phyloP scores from a whole-genome alignment of 2,329 filamentous ascomycete genomes.

The Xylariaceae sp. region DNA sequence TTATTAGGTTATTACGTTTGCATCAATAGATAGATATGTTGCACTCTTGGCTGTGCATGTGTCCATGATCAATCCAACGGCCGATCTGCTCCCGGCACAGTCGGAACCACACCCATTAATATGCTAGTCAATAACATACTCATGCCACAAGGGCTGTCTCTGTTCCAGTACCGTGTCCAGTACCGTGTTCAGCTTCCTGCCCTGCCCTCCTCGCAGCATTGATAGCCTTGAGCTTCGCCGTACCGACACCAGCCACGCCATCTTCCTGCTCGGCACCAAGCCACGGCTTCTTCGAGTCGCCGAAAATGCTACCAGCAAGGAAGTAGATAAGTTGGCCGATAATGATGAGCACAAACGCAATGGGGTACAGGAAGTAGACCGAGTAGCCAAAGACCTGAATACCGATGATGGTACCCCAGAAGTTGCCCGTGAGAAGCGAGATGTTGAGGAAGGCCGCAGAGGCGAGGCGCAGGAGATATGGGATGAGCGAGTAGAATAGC shows the following conservation, averaged over 20 bases:
- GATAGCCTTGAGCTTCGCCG: conserved; percentile 74
- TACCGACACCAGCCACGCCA: conserved; percentile 78
- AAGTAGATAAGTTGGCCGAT: conserved; percentile 86
- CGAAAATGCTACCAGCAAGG: conserved; percentile 74
- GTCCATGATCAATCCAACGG: no score
- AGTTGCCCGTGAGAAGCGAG: conserved; percentile 87
- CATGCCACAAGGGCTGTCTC: no score
- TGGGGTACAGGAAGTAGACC: conserved; percentile 89
- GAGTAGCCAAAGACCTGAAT: conserved; percentile 76
- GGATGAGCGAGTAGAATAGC: conserved; percentile 85
- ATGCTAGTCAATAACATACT: no score
- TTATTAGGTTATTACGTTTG: no score
- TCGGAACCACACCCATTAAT: no score
- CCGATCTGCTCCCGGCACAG: no score
- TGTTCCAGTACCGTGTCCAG: no score
- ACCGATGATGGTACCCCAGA: conserved; percentile 95
- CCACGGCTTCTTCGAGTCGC: conserved; percentile 94
- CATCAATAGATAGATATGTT: no score
- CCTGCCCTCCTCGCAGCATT: conserved; percentile 50
- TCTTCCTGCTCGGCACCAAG: conserved; percentile 80
- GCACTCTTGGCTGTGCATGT: no score
- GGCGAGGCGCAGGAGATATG: conserved; percentile 83
- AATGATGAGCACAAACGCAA: conserved; percentile 92
- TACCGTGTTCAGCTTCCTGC: conserved; percentile 14
- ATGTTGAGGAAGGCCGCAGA: conserved; percentile 97